Base-by-base conservation (phyloP, 306 rosid genomes). In the Comarum palustre region DNA sequence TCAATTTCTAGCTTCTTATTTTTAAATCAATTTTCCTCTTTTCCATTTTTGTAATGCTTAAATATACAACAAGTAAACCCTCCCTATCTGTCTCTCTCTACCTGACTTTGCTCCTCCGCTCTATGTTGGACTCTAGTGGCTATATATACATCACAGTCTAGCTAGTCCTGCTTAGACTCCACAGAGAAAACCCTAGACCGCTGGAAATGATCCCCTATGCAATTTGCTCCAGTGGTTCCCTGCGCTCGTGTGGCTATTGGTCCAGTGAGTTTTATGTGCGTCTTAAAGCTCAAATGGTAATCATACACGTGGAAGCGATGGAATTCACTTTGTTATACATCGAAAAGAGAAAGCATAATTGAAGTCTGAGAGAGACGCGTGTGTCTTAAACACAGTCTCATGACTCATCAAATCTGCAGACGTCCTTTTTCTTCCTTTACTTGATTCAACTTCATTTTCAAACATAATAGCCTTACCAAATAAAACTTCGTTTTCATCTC, bases 51-150 rank as follows among this genome's bases (percentile, higher is more conserved):
- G 66, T 61, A 29, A 6, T 62, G 12, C 55, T 31, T 13, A 19
- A 38, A 47, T 19, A 31, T 29, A 54, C n/a, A n/a, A n/a, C n/a
- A 31, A 5, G 15, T 20, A 20, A 55, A 55, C 51, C 51, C 51
- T 46, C 51, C 17, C 48, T 43, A 1, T 13, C 60, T 45, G 0
- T 39, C 71, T 72, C n/a, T 59, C 71, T 13, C 70, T 24, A 67
- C 70, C 74, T 46, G 77, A 66, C 51, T 58, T 79, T 67, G 70
- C 66, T 51, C 4, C 72, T 39, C 29, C 20, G 6, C 39, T 47
- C 66, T 66, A 1, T 0, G n/a, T 61, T 48, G 66, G 71, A 74
- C 83, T 69, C 17, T 63, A 64, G 78, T 41, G 79, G 61, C 74
- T 66, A 24, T 20, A 43, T 19, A 54, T 25, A 54, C 72, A 58